phyloP scores from a whole-genome alignment of 2,329 filamentous ascomycete species.

The Fusarium scirpi region DNA sequence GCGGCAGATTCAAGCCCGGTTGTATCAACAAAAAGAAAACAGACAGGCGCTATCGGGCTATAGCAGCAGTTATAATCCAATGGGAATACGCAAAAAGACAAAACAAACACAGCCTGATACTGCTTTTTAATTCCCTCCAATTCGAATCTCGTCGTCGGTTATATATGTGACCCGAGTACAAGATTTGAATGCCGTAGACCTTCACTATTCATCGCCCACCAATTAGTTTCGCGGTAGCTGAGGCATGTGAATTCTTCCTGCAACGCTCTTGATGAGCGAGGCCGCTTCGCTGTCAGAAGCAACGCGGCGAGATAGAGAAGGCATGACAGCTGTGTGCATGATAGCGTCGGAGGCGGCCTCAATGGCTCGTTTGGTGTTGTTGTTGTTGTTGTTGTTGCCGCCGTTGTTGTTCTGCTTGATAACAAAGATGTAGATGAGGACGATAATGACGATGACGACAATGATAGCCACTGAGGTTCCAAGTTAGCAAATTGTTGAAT shows the following conservation, averaged over 20 bases:
- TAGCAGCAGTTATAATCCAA: constrained; percentile 30
- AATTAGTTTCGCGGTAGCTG: constrained; percentile 40
- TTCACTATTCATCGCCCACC: background rate
- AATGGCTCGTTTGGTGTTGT: constrained; percentile 51
- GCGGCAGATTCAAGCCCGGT: constrained; percentile 32
- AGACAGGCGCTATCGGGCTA: constrained; percentile 29
- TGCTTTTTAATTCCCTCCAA: constrained; percentile 13
- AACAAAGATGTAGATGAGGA: constrained; percentile 63
- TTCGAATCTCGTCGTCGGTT: constrained; percentile 1
- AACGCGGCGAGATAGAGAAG: constrained; percentile 33
- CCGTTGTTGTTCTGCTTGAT: constrained; percentile 49
- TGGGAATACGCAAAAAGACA: constrained; percentile 41
- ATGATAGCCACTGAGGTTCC: constrained; percentile 62
- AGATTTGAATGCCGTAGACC: background rate
- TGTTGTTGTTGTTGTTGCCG: constrained; percentile 30
- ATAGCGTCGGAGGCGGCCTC: constrained; percentile 39
- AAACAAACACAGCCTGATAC: constrained; percentile 20
- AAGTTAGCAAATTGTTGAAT: constrained; percentile 43
- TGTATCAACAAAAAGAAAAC: constrained; percentile 32
- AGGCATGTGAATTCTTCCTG: constrained; percentile 44
- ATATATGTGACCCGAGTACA: constrained; percentile 2
- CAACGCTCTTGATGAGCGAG: constrained; percentile 32
- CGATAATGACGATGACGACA: constrained; percentile 63
- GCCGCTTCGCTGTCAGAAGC: constrained; percentile 14
- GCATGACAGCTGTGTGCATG: constrained; percentile 39